These are phyloP conservation scores for Mycena belliarum DNA, from an alignment of 768 basidiomycete species.

Conservation along the genomic window DNA sequence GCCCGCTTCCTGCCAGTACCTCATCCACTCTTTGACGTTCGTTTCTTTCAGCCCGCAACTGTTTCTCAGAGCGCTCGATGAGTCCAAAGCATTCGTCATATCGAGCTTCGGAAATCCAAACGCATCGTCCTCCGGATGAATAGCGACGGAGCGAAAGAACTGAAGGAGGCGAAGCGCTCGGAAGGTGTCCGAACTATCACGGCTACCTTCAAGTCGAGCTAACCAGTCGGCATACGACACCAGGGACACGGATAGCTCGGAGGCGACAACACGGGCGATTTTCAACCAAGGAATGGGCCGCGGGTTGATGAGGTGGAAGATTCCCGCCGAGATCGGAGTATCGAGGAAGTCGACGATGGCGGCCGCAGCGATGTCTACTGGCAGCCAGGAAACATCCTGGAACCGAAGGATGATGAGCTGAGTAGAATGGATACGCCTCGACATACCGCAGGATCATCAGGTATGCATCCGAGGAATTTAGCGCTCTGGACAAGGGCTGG, in stretches of 20 bases:
- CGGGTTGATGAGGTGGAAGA: not conserved
- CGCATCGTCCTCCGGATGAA: too few relatives aligned
- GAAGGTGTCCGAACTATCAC: too few relatives aligned
- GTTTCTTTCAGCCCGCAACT: too few relatives aligned
- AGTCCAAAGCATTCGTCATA: too few relatives aligned
- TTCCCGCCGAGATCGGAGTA: not conserved
- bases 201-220: not conserved
- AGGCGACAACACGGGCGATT: not conserved
- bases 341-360: not conserved
- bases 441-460: not conserved
- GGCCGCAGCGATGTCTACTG: not conserved
- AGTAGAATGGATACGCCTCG: not conserved
- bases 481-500: not conserved
- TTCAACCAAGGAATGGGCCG: not conserved
- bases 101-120: too few relatives aligned
- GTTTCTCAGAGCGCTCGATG: too few relatives aligned
- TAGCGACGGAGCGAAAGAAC: too few relatives aligned
- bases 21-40: too few relatives aligned
- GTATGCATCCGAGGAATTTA: not conserved
- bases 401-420: not conserved
- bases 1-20: too few relatives aligned
- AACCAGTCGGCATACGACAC: slow-evolving; percentile 1
- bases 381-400: not conserved
- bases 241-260: not conserved
- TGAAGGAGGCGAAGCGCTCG: too few relatives aligned